Evolutionary conservation across 352 stramenopile species (phyloP), one percentile per base, ranked within the genome.

Genomic region (Phytophthora pisi): DNA sequence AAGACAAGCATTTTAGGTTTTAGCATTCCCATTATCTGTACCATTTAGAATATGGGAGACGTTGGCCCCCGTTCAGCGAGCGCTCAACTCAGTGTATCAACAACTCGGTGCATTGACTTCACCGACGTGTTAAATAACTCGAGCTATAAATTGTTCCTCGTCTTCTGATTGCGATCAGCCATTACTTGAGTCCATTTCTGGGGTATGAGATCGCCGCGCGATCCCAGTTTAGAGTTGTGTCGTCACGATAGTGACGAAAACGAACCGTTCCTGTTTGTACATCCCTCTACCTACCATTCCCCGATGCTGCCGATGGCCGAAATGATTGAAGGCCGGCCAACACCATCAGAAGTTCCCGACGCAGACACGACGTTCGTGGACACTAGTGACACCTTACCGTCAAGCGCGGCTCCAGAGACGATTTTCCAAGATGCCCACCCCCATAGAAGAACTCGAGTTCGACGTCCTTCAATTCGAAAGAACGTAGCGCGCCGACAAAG

Each of bases 391-490:
- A 20, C 40, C 15, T 46, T 20, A 8, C 40, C 40, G 6, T 42
- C 34, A 2, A 42, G 34, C 11, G 4, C 34, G 15, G 34, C 34
- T 4, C 34, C 11, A 13, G 40, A 20, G 40, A 20, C 15, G 40
- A 23, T 46, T 23, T 46, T 6, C 20, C 18, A 58, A 47, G 47
- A 36, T 6, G 38, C 13, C 10, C 47, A 23, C 15, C 23, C 15
- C 38, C 15, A 36, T 11, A 53, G 20, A 20, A 53, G 24, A 20
- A 8, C 24, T 4, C 20, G 47, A 11, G 4, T 24, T 6, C 47
- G 24, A 23, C 47, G 47, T 4, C 47, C 47, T n/a, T 53, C 47
- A 36, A 53, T 53, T 20, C 47, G 47, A 20, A 53, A 53, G 24
- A 53, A 34, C 24, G 11, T 20, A 23, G 47, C 47, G 0, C 47